Evolutionary conservation across 208 protist species (phyloP).

Genomic region (Trypanosoma lewisi): DNA sequence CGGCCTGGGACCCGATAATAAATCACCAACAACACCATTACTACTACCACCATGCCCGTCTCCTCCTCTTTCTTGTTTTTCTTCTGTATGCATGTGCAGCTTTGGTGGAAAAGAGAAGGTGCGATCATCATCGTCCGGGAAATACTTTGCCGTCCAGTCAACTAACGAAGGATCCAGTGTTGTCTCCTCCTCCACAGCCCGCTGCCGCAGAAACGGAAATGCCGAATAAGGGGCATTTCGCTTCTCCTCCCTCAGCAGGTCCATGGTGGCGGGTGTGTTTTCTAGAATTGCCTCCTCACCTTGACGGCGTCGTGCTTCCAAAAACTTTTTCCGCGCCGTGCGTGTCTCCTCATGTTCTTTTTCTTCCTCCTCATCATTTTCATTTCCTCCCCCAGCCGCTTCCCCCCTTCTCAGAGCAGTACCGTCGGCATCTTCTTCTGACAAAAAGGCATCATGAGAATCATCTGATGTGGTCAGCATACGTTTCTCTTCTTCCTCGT

Average conservation of each 20-base stretch:
- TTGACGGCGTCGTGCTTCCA: constrained; percentile 45
- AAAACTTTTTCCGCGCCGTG: constrained; percentile 15
- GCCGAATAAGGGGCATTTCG: constrained; percentile 34
- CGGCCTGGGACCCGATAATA: background rate
- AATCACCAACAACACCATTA: too few species aligned
- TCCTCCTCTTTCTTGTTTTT: background rate
- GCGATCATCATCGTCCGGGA: constrained; percentile 65
- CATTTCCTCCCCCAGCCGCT: background rate
- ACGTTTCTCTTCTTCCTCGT: background rate
- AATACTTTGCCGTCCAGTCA: constrained; percentile 91
- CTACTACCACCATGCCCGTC: constrained; percentile 4
- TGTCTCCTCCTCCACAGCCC: constrained; percentile 64
- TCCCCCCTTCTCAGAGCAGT: background rate
- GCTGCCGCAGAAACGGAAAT: constrained; percentile 85
- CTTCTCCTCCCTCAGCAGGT: constrained; percentile 30
- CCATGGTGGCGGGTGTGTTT: constrained; percentile 60
- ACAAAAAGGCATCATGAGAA: background rate
- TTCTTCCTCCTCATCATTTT: background rate
- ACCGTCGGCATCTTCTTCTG: background rate
- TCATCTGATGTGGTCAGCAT: background rate
- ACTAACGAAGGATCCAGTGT: constrained; percentile 85
- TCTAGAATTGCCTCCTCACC: constrained; percentile 47
- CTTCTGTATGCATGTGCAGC: constrained; percentile 32
- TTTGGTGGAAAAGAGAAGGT: constrained; percentile 72
- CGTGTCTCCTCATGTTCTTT: constrained; percentile 17